phyloP scores from a whole-genome alignment of 352 stramenopile genomes.

The Globisporangium cystogenes region DNA sequence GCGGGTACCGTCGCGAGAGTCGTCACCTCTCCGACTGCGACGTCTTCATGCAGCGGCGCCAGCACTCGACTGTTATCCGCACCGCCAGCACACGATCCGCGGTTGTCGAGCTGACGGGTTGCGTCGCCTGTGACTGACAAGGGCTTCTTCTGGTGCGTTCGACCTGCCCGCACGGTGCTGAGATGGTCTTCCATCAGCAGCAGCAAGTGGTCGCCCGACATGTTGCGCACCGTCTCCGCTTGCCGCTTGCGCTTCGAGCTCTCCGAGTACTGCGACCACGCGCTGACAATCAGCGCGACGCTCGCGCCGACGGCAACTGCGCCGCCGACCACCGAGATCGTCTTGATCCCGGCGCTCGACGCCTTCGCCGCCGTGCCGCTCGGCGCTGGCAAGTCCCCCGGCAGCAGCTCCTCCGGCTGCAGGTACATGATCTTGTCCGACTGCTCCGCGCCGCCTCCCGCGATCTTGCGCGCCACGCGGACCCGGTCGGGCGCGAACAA shows the following conservation, averaged over 20 bases:
- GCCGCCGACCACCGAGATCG: conserved; percentile 63
- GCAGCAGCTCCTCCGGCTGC: conserved; percentile 66
- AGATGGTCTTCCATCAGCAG: conserved; percentile 66
- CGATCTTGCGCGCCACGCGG: conserved; percentile 49
- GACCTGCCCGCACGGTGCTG: conserved; percentile 16
- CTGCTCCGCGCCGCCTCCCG: conserved; percentile 31
- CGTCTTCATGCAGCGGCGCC: background rate
- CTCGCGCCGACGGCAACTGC: conserved; percentile 74
- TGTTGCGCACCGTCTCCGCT: conserved; percentile 61
- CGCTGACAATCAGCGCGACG: conserved; percentile 69
- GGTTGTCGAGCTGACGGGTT: background rate
- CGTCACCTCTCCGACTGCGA: background rate
- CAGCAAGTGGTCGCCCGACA: conserved; percentile 67
- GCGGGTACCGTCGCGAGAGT: background rate
- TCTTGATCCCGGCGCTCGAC: conserved; percentile 29
- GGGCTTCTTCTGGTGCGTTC: conserved; percentile 7
- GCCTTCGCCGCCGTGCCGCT: conserved; percentile 3
- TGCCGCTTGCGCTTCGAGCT: conserved; percentile 55
- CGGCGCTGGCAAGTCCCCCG: conserved; percentile 43
- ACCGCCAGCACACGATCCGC: background rate
- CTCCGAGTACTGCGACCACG: conserved; percentile 81
- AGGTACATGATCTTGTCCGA: conserved; percentile 72
- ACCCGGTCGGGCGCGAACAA: conserved; percentile 69
- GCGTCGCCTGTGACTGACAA: conserved; percentile 9
- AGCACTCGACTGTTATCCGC: background rate